phyloP scores from a whole-genome alignment of 2,329 filamentous ascomycete genomes.

The Westerdykella aurantiaca region DNA sequence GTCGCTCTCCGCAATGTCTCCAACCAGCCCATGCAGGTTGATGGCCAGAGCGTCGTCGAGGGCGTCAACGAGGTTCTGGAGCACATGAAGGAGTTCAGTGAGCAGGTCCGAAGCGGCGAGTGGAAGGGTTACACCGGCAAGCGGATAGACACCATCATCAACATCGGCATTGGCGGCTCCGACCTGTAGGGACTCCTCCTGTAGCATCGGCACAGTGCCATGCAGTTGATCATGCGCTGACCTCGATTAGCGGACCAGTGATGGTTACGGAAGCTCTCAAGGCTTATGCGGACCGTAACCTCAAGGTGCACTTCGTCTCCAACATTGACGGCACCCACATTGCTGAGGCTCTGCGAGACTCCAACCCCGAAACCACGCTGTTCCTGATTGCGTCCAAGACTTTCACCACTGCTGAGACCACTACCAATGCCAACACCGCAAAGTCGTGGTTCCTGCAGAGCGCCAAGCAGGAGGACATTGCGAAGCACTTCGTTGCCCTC shows the following conservation, averaged over 20 bases:
- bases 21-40: slow-evolving; percentile 75
- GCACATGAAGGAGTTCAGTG: slow-evolving; percentile 98
- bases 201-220: neutral
- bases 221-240: slow-evolving; percentile 15
- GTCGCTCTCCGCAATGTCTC: slow-evolving; percentile 84
- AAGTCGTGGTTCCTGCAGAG: slow-evolving; percentile 93
- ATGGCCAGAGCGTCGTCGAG: slow-evolving; percentile 89
- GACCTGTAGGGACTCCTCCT: slow-evolving; percentile 67
- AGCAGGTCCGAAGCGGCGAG: slow-evolving; percentile 86
- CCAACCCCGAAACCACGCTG: slow-evolving; percentile 95
- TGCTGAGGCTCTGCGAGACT: slow-evolving; percentile 80
- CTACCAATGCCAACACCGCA: slow-evolving; percentile 93
- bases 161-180: slow-evolving; percentile 95
- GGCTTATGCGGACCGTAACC: slow-evolving; percentile 78
- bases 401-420: slow-evolving; percentile 96
- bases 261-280: slow-evolving; percentile 99
- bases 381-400: slow-evolving; percentile 99
- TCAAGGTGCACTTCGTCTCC: slow-evolving; percentile 95
- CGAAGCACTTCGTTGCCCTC: slow-evolving; percentile 97
- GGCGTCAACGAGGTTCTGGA: slow-evolving; percentile 89
- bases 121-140: slow-evolving; percentile 98
- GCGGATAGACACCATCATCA: slow-evolving; percentile 93
- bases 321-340: slow-evolving; percentile 99
- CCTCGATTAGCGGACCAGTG: slow-evolving; percentile 66
- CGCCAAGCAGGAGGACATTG: slow-evolving; percentile 73